These are phyloP conservation scores for Mayamaea pseudoterrestris DNA, from an alignment of 108 stramenopile species.

Conservation along the genomic window DNA sequence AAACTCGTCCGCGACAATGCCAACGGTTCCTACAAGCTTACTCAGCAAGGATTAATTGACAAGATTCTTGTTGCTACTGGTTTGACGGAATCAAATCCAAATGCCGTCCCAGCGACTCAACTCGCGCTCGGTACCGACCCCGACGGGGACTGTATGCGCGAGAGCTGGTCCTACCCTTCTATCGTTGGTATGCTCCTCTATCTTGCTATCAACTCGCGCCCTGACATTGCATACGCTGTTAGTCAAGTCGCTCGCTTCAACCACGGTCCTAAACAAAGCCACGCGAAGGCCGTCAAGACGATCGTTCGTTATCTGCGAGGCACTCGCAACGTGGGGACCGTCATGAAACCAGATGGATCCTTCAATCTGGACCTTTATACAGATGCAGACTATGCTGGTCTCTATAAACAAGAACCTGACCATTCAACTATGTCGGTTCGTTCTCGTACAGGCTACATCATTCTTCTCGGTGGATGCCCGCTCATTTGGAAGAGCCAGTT, in stretches of 20 bases:
- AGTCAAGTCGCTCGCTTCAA: conserved; percentile 17
- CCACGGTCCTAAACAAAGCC: conserved; percentile 4
- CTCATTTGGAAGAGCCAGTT: conserved; percentile 1
- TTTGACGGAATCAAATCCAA: conserved; percentile 14
- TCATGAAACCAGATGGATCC: conserved; percentile 6
- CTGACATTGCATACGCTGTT: conserved; percentile 9
- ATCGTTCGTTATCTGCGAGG: conserved; percentile 19
- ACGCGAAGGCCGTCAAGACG: conserved; percentile 13
- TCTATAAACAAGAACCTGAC: conserved; percentile 12
- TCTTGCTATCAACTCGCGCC: conserved; percentile 6
- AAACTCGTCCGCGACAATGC: conserved; percentile 4
- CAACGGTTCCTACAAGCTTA: conserved; percentile 7
- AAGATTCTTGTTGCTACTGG: conserved; percentile 33
- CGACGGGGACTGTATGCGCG: conserved; percentile 9
- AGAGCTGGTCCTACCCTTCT: not conserved
- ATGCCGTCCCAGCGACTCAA: conserved; percentile 5
- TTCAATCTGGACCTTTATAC: conserved; percentile 16
- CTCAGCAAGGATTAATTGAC: conserved; percentile 29
- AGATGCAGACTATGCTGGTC: conserved; percentile 33
- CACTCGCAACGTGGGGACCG: conserved; percentile 16
- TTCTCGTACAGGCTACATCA: conserved; percentile 5
- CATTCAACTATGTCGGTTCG: not conserved
- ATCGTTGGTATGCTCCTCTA: conserved; percentile 6
- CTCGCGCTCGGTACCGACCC: conserved; percentile 11
- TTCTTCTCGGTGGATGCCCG: not conserved